phyloP scores from a whole-genome alignment of 2,329 filamentous ascomycete genomes.

The Fonsecaea pugnacius region DNA sequence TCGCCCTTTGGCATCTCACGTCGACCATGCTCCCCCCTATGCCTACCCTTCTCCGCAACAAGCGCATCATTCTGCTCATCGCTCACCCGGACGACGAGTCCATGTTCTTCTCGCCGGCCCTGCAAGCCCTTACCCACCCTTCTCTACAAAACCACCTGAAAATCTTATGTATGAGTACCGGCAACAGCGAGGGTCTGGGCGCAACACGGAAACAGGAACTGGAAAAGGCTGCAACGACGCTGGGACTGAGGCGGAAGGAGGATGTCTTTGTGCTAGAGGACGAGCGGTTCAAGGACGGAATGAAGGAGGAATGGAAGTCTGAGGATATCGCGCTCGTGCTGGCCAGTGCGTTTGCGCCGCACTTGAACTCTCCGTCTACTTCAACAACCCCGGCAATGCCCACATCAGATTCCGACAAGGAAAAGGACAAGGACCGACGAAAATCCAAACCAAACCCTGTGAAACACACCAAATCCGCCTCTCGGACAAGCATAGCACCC shows the following conservation, averaged over 20 bases:
- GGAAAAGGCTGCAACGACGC: constrained; percentile 73
- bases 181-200: constrained; percentile 85
- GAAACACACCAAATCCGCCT: constrained; percentile 32
- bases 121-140: constrained; percentile 80
- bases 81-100: constrained; percentile 98
- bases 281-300: constrained; percentile 81
- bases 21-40: constrained; percentile 45
- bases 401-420: constrained; percentile 11
- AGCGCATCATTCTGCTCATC: constrained; percentile 89
- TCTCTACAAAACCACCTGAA: constrained; percentile 86
- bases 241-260: constrained; percentile 74
- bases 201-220: constrained; percentile 82
- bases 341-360: constrained; percentile 72
- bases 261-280: constrained; percentile 87
- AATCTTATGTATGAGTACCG: constrained; percentile 88
- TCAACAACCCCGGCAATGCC: constrained; percentile 43
- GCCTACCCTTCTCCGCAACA: constrained; percentile 70
- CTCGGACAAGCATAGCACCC: constrained; percentile 8
- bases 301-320: constrained; percentile 77
- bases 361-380: constrained; percentile 48
- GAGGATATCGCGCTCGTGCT: constrained; percentile 72
- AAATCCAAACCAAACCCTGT: constrained; percentile 20
- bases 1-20: constrained; percentile 42
- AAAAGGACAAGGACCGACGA: constrained; percentile 28
- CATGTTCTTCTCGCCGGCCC: constrained; percentile 96